phyloP scores from a whole-genome alignment of 768 basidiomycete species.

The Leccinum uliginosum region DNA sequence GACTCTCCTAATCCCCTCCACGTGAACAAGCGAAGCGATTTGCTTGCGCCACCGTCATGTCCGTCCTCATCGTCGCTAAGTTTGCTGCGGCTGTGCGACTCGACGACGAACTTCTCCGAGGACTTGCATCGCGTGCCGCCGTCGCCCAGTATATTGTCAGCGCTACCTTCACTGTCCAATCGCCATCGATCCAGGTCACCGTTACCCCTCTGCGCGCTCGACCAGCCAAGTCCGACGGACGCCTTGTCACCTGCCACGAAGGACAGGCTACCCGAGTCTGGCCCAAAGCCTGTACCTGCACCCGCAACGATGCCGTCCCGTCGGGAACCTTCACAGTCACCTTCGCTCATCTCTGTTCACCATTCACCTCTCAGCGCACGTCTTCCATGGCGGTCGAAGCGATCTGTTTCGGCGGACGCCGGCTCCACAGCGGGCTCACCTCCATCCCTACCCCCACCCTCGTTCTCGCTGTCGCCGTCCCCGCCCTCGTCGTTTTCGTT shows the following conservation, averaged over 20 bases:
- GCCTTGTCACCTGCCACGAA: neutral
- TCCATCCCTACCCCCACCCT: neutral
- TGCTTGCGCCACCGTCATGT: conserved; percentile 20
- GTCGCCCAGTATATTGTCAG: conserved; percentile 23
- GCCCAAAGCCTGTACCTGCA: neutral
- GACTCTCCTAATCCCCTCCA: conserved; percentile 2
- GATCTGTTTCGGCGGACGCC: conserved; percentile 1
- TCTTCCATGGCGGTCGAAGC: conserved; percentile 9
- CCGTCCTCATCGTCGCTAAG: conserved; percentile 27
- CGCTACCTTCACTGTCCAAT: conserved; percentile 22
- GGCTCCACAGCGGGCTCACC: neutral
- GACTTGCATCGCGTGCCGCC: conserved; percentile 9
- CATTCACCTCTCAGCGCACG: conserved; percentile 4
- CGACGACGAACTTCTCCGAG: conserved; percentile 4
- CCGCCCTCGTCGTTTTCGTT: conserved; percentile 6
- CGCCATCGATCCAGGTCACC: conserved; percentile 7
- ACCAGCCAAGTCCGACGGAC: conserved; percentile 7
- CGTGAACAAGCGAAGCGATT: conserved; percentile 1
- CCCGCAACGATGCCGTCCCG: neutral
- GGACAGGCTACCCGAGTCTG: neutral
- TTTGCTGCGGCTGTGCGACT: conserved; percentile 16
- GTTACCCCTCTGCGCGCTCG: conserved; percentile 6
- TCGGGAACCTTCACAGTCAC: neutral
- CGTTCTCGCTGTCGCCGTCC: neutral
- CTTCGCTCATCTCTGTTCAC: neutral